Evolutionary conservation across 495 filamentous ascomycete genomes (phyloP).

Genomic region (Aspergillus baeticus): DNA sequence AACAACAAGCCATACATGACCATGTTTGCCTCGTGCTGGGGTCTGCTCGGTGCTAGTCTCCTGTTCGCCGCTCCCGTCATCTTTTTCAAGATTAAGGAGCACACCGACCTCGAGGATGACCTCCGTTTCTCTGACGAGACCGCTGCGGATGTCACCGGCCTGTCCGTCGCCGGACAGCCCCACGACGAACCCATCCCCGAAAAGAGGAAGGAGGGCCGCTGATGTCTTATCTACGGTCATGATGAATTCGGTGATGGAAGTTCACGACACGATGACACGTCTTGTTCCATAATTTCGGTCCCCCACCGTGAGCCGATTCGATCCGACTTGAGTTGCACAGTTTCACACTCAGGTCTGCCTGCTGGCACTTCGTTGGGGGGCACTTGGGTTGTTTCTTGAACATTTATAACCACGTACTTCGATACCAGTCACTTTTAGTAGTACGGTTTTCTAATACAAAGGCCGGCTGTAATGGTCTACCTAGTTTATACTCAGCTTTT

Average conservation of each 20-base stretch:
- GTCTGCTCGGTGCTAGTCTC: constrained; percentile 67
- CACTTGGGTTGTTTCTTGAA: background rate
- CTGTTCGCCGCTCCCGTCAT: constrained; percentile 77
- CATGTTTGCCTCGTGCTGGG: constrained; percentile 68
- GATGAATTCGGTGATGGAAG: constrained; percentile 3
- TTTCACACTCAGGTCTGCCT: background rate
- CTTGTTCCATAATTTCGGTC: background rate
- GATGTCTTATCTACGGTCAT: background rate
- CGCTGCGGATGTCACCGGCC: constrained; percentile 27
- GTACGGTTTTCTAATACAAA: too few relatives aligned
- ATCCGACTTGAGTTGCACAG: background rate
- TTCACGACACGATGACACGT: constrained; percentile 11
- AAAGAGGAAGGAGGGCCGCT: background rate
- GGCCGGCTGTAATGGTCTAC: too few relatives aligned
- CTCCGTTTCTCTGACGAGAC: constrained; percentile 83
- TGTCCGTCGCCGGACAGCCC: constrained; percentile 22
- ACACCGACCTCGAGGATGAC: constrained; percentile 70
- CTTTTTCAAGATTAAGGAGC: constrained; percentile 74
- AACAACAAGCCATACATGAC: constrained; percentile 60
- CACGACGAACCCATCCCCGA: constrained; percentile 17
- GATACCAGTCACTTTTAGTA: constrained; percentile 3
- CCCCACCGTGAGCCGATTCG: background rate
- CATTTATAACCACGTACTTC: background rate
- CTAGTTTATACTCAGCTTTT: too few relatives aligned
- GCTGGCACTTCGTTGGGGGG: background rate